These are phyloP conservation scores for Ganoderma boninense DNA, from an alignment of 1,284 basidiomycete genomes.

Conservation along the genomic window DNA sequence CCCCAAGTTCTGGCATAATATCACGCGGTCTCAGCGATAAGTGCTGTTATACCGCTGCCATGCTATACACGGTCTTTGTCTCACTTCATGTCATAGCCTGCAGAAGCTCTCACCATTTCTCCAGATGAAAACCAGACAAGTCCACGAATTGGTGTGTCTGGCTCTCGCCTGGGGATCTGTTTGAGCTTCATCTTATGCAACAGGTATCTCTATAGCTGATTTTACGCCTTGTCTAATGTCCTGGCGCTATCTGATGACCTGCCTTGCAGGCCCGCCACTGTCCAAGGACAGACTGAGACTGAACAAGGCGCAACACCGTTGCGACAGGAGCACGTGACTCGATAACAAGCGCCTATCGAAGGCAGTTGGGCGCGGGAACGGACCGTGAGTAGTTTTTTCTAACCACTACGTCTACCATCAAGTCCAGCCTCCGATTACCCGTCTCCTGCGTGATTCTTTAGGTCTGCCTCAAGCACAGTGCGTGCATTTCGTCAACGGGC, in stretches of 20 bases:
- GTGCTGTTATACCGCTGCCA: not conserved
- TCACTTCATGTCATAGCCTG: not conserved
- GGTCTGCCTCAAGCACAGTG: conserved; percentile 20
- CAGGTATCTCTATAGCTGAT: not conserved
- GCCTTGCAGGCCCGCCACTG: not conserved
- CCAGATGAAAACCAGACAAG: not conserved
- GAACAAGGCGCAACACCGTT: not conserved
- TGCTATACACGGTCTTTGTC: not conserved
- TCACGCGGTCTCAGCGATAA: not conserved
- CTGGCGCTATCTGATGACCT: not conserved
- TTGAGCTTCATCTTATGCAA: not conserved
- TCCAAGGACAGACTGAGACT: not conserved
- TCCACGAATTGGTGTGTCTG: not conserved
- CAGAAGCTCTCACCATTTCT: not conserved
- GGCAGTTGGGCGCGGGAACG: conserved; percentile 7
- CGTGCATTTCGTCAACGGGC: conserved; percentile 6
- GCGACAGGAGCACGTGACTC: conserved; percentile 5
- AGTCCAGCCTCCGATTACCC: conserved; percentile 15
- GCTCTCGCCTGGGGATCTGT: not conserved
- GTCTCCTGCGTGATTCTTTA: conserved; percentile 8
- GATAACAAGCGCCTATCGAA: conserved; percentile 13
- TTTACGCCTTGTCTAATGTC: not conserved
- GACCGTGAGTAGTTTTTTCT: conserved; percentile 19
- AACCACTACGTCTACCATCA: conserved; percentile 25
- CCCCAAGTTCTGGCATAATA: not conserved